A percentile compares a stretch with the other conserved stretches of the same genome.
Conservation (phyloP, 1,284 basidiomycete genomes). For the Melampsora occidentalis region DNA sequence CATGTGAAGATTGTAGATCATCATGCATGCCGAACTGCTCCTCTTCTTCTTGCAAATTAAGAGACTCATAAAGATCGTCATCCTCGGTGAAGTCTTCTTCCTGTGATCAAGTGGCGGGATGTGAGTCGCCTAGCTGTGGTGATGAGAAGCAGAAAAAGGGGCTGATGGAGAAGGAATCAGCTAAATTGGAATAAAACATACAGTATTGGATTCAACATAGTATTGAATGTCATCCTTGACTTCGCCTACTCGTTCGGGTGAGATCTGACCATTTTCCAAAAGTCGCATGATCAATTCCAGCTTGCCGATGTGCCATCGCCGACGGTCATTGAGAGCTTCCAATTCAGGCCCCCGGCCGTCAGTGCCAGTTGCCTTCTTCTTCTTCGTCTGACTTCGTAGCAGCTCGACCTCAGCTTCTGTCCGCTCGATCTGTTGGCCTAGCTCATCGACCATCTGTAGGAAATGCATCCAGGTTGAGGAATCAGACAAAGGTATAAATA, state of each 20-base stretch:
- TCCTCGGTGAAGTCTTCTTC: constrained; percentile 98
- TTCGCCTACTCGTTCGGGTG: constrained; percentile 72
- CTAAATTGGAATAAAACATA: constrained; percentile 57
- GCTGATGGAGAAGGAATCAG: constrained; percentile 2
- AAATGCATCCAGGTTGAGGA: background rate
- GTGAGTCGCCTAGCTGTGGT: background rate
- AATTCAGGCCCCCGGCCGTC: constrained; percentile 71
- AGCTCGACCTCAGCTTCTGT: constrained; percentile 93
- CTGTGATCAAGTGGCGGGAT: constrained; percentile 56
- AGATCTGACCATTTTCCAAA: constrained; percentile 87
- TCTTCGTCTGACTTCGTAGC: constrained; percentile 70
- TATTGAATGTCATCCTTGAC: constrained; percentile 95
- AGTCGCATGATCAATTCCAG: constrained; percentile 90
- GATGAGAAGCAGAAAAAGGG: constrained; percentile 21
- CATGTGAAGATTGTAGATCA: constrained; percentile 60
- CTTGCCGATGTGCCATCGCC: constrained; percentile 91
- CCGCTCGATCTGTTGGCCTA: constrained; percentile 86
- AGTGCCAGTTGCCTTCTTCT: constrained; percentile 71
- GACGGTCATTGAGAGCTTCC: constrained; percentile 84
- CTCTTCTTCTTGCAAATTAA: constrained; percentile 90
- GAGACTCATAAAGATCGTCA: constrained; percentile 95
- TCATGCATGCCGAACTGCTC: constrained; percentile 78
- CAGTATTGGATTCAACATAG: constrained; percentile 93
- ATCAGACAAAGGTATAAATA: background rate
- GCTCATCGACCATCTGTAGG: constrained; percentile 73